Conservation (phyloP, 331 rosid genomes). For the Ulmus americana region DNA sequence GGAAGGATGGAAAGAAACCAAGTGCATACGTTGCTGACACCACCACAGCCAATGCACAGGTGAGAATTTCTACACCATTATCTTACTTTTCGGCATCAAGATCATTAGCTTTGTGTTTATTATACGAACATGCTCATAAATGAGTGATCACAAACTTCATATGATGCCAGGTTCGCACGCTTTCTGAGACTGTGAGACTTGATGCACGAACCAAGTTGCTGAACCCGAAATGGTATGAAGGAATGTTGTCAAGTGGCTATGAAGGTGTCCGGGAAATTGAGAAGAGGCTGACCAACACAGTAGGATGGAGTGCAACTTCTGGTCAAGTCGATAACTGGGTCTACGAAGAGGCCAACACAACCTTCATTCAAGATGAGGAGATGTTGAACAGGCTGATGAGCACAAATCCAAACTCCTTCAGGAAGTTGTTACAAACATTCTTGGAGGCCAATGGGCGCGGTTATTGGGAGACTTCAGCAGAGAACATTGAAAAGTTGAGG, state of each 20-base stretch:
- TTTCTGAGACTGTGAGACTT: slow-evolving; percentile 79
- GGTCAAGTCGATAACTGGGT: slow-evolving; percentile 99
- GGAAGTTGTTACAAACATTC: slow-evolving; percentile 79
- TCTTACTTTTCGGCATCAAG: not conserved
- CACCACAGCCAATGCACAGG: slow-evolving; percentile 97
- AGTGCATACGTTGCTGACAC: slow-evolving; percentile 90
- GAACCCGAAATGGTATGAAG: slow-evolving; percentile 97
- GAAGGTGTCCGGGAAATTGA: slow-evolving; percentile 96
- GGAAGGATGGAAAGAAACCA: slow-evolving; percentile 96
- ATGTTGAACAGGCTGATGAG: slow-evolving; percentile 75
- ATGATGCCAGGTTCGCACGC: slow-evolving; percentile 64
- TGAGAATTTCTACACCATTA: slow-evolving; percentile 21
- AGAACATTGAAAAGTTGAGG: slow-evolving; percentile 61
- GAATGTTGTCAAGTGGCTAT: slow-evolving; percentile 81
- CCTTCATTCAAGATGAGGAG: slow-evolving; percentile 74
- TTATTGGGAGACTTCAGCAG: slow-evolving; percentile 73
- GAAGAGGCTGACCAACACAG: slow-evolving; percentile 88
- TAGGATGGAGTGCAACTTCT: slow-evolving; percentile 98
- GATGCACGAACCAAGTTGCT: slow-evolving; percentile 84
- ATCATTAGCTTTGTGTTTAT: not conserved
- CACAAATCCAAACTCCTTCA: slow-evolving; percentile 74
- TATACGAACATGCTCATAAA: not conserved
- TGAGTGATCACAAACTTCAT: not conserved
- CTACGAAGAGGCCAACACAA: slow-evolving; percentile 91
- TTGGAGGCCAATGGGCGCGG: slow-evolving; percentile 87